Evolutionary conservation across 305 asterid species (phyloP).

Genomic region (Lippia alba): DNA sequence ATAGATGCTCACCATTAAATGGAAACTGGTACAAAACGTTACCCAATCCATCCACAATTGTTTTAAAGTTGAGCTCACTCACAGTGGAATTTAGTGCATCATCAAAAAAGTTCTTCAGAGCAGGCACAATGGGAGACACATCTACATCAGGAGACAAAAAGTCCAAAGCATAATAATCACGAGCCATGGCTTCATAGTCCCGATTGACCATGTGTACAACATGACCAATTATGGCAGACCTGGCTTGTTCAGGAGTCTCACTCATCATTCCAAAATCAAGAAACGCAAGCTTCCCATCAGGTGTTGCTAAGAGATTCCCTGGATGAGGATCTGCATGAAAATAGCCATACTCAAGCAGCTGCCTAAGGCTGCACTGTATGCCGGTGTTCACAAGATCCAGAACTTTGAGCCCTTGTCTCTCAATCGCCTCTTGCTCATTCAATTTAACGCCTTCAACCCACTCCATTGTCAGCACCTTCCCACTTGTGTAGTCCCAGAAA

Average conservation of each 20-base stretch:
- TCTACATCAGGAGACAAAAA: slow-evolving; percentile 94
- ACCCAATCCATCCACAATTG: slow-evolving; percentile 94
- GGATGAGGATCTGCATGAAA: slow-evolving; percentile 99
- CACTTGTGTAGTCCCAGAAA: slow-evolving; percentile 96
- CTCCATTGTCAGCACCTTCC: slow-evolving; percentile 96
- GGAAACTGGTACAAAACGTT: slow-evolving; percentile 92
- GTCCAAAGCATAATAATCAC: slow-evolving; percentile 94
- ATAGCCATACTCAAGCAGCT: slow-evolving; percentile 96
- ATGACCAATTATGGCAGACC: slow-evolving; percentile 97
- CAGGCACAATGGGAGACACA: slow-evolving; percentile 96
- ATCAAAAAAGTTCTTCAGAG: slow-evolving; percentile 85
- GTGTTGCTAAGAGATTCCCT: slow-evolving; percentile 95
- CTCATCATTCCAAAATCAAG: slow-evolving; percentile 99
- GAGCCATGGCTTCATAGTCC: slow-evolving; percentile 99
- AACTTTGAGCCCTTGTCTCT: slow-evolving; percentile 94
- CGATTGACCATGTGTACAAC: slow-evolving; percentile 99
- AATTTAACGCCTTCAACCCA: slow-evolving; percentile 98
- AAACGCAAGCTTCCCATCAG: slow-evolving; percentile 98
- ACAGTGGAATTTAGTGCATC: slow-evolving; percentile 92
- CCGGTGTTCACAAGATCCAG: slow-evolving; percentile 96
- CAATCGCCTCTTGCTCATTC: slow-evolving; percentile 93
- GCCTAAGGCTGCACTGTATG: slow-evolving; percentile 96
- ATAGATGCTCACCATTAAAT: slow-evolving; percentile 75
- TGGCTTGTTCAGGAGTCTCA: slow-evolving; percentile 97
- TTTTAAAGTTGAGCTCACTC: slow-evolving; percentile 95